Evolutionary conservation across 805 yeast genomes (phyloP), one percentile per base, ranked within the genome.

Genomic region (Kregervanrija fluxuum): DNA sequence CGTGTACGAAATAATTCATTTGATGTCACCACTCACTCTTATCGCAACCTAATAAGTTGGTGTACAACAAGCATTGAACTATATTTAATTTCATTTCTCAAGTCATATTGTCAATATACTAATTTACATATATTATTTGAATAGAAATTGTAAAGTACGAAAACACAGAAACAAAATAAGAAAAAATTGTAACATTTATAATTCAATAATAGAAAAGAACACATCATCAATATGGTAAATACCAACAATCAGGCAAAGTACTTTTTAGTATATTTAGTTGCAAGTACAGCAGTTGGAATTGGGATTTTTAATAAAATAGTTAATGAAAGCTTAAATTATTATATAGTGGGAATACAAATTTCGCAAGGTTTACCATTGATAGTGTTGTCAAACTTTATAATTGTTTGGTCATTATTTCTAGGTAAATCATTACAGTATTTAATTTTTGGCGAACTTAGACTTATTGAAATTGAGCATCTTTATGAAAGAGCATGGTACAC

Each of bases 381-480:
- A 2, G 56, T 72, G 0, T 42, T 74, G 17, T 62, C 67, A 2
- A 71, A 75, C 46, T 70, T 81, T 61, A 50, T 72, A 13, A 59
- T 79, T 9, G 57, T 58, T 31, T 33, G 55, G 39, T 46, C 60
- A 8, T 48, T 68, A 11, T 32, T 63, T 3, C 12, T 72, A 12
- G 82, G 79, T 32, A 75, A 77, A 49, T 36, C 71, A 8, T 50
- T 80, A 0, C 83, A 80, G 40, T 49, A 62, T 28, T 1, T 80
- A 0, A 54, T 87, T 33, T 88, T 89, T 66, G 96, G 96, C 0
- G 80, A 79, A 45, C 65, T 91, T 42, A 69, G 95, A 45, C 64
- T 79, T 12, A 71, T 85, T 32, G 99, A 91, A 59, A 62, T 74
- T 43, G 95, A 90, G 53, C 90, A 84, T 56, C 71, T 78, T 42